Base-by-base conservation (phyloP, 257 asterid species). In the Przewalskia tangutica region DNA sequence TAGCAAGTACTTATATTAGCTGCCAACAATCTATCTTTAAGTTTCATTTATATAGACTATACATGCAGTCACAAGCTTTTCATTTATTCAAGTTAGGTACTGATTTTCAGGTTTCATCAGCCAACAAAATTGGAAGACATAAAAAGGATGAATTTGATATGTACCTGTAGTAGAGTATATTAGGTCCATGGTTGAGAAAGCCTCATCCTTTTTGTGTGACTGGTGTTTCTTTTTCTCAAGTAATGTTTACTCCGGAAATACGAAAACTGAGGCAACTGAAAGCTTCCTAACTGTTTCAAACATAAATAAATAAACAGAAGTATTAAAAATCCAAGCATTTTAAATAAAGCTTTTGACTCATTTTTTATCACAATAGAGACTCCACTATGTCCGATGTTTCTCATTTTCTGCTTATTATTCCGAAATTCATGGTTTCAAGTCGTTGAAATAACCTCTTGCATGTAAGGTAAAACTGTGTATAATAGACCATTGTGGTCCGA, bases 11-110 rank as follows among this genome's bases (percentile, higher is more conserved):
- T 8, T n/a, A n/a, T n/a, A n/a, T n/a, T 75, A 27, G 44, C 62
- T 75, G 90, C 81, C 84, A 58, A 56, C 42, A 38, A 77, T 56
- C 81, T 27, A 81, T 46, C 81, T 23, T 38, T 59, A 44, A 79
- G 82, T 87, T 92, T 59, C 63, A 79, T 83, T 87, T 92, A 89
- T 88, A 89, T 86, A 89, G 84, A 62, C 64, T 70, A 58, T 77
- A 77, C 86, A 93, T 89, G 80, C 60, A 77, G 77, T 88, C 96
- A 94, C 91, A 87, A 87, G 89, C 70, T 87, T 88, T 88, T 42
- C 92, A 84, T 92, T 42, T 66, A 50, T 12, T 70, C 51, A n/a
- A 82, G 34, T 84, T 87, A 67, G 93, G 90, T 81, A 64, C 54
- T 80, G 86, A 12, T 23, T 73, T 73, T 73, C 59, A 73, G 80